A percentile compares a stretch with the other conserved stretches of the same genome.
Evolutionary conservation across 306 rosid species (phyloP).

Genomic region (Gastrolobium villosum): DNA sequence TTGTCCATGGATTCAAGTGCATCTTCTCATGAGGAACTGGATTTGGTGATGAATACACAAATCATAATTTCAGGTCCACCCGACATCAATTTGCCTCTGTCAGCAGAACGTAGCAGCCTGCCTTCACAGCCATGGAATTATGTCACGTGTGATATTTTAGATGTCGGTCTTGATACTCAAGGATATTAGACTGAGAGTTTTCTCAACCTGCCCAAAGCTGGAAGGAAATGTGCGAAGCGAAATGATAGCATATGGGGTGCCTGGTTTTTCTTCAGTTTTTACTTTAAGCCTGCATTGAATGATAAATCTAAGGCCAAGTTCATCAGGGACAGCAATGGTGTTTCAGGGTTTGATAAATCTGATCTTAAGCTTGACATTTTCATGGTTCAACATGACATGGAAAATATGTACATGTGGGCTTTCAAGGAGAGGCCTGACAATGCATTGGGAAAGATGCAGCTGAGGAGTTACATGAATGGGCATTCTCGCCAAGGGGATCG

Average conservation of each 20-base stretch:
- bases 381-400: conserved; percentile 78
- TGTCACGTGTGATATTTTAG: conserved; percentile 61
- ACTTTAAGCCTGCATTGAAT: conserved; percentile 67
- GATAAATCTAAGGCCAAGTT: conserved; percentile 64
- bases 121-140: conserved; percentile 63
- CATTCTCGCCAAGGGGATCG: conserved; percentile 78
- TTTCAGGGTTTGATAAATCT: conserved; percentile 62
- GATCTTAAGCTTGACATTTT: conserved; percentile 74
- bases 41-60: conserved; percentile 64
- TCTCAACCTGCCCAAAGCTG: conserved; percentile 59
- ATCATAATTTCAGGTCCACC: conserved; percentile 63
- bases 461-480: conserved; percentile 78
- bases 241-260: conserved; percentile 74
- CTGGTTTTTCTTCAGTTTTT: conserved; percentile 71
- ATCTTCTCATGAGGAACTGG: conserved; percentile 64
- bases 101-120: conserved; percentile 60
- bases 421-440: conserved; percentile 78
- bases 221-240: conserved; percentile 62
- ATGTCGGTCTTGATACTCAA: conserved; percentile 64
- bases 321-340: conserved; percentile 57
- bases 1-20: conserved; percentile 73
- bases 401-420: conserved; percentile 79
- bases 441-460: conserved; percentile 74
- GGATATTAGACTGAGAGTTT: conserved; percentile 60
- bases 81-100: conserved; percentile 70